These are phyloP conservation scores for Teunomyces funiuensis DNA, from an alignment of 805 yeast genomes.

Conservation along the genomic window DNA sequence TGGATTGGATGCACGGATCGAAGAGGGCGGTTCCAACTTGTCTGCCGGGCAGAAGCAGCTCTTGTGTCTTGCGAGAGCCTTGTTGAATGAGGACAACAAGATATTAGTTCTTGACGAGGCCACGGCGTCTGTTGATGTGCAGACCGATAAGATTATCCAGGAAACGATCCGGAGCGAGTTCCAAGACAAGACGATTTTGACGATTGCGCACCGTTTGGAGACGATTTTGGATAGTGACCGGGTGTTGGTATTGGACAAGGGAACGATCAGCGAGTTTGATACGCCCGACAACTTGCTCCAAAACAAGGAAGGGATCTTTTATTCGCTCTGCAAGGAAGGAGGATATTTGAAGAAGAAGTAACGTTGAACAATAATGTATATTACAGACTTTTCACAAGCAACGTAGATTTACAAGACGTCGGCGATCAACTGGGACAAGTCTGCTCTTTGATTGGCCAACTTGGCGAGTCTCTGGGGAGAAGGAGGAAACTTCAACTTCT, in stretches of 20 bases:
- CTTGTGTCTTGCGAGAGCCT: conserved; percentile 79
- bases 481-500: conserved; percentile 30
- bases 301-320: conserved; percentile 47
- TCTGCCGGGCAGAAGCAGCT: conserved; percentile 56
- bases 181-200: conserved; percentile 72
- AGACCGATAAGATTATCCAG: conserved; percentile 76
- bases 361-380: no score
- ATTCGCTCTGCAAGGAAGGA: conserved; percentile 50
- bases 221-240: conserved; percentile 82
- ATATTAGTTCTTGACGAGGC: conserved; percentile 80
- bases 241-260: conserved; percentile 72
- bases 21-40: conserved; percentile 48
- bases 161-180: conserved; percentile 75
- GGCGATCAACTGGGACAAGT: conserved; percentile 22
- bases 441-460: conserved; percentile 33
- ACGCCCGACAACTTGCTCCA: conserved; percentile 54
- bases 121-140: conserved; percentile 86
- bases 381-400: no score
- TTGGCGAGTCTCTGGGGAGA: conserved; percentile 28
- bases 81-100: conserved; percentile 55
- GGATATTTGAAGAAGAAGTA: conserved; percentile 22
- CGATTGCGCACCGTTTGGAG: conserved; percentile 83
- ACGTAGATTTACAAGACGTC: conserved; percentile 4
- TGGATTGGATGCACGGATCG: conserved; percentile 42
- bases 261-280: conserved; percentile 77